Evolutionary conservation across 176 grass and related monocot genomes (phyloP).

Genomic region (Rhynchospora breviuscula): DNA sequence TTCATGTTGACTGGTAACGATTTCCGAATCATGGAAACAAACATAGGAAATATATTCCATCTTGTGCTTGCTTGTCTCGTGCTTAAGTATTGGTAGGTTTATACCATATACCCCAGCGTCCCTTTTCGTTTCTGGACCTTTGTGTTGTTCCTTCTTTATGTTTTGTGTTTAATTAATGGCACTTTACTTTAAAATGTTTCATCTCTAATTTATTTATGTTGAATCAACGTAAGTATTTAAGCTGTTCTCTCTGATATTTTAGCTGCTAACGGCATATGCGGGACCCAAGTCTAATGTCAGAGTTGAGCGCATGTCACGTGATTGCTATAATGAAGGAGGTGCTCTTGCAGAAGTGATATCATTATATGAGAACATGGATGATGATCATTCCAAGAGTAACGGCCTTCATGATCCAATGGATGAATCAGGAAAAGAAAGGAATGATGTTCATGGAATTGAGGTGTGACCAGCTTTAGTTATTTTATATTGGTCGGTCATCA

Average conservation of each 20-base stretch:
- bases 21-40: neutral
- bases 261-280: constrained; percentile 69
- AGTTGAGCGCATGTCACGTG: constrained; percentile 40
- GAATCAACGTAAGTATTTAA: neutral
- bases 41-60: neutral
- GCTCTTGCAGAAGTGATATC: constrained; percentile 67
- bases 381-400: constrained; percentile 18
- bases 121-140: neutral
- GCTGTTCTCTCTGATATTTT: constrained; percentile 7
- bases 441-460: constrained; percentile 55
- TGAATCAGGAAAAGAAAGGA: constrained; percentile 31
- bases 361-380: constrained; percentile 59
- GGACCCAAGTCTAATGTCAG: constrained; percentile 65
- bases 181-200: neutral
- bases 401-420: constrained; percentile 27
- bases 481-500: neutral
- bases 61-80: neutral
- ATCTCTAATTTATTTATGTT: neutral
- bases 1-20: neutral
- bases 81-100: neutral
- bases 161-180: neutral
- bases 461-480: constrained; percentile 20
- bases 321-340: constrained; percentile 55
- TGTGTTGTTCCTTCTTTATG: neutral
- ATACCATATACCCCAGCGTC: neutral